phyloP scores from a whole-genome alignment of 192 early-diverging fungal species.

The Backusella psychrophila region DNA sequence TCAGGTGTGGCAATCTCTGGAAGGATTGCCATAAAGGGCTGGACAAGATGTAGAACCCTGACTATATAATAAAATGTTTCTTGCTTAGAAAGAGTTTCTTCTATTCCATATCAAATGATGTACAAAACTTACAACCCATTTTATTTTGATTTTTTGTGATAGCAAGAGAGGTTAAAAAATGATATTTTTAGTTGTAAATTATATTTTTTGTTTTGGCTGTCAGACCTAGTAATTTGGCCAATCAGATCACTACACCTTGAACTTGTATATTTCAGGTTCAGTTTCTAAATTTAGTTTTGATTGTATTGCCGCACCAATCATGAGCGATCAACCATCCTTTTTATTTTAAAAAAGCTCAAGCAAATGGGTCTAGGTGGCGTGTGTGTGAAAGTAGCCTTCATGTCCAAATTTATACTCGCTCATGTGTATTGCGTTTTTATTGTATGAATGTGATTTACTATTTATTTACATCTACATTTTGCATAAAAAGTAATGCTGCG shows the following conservation, averaged over 20 bases:
- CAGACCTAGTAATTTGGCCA: neutral
- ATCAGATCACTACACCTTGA: slow-evolving; percentile 6
- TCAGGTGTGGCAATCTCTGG: slow-evolving; percentile 97
- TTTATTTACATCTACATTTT: too few relatives aligned
- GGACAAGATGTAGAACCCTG: slow-evolving; percentile 92
- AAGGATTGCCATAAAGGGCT: slow-evolving; percentile 97
- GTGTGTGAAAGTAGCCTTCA: too few relatives aligned
- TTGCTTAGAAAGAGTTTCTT: neutral
- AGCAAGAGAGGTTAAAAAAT: neutral
- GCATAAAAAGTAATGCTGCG: too few relatives aligned
- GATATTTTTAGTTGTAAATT: neutral
- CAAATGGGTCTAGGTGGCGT: too few relatives aligned
- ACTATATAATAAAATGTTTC: slow-evolving; percentile 47
- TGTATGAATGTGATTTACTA: too few relatives aligned
- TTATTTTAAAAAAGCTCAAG: neutral
- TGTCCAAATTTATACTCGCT: too few relatives aligned
- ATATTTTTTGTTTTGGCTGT: neutral
- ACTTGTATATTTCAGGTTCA: neutral
- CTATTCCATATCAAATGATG: neutral
- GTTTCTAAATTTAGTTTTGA: neutral
- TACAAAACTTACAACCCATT: slow-evolving; percentile 7
- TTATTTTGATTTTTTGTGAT: neutral
- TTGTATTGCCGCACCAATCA: neutral
- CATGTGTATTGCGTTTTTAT: too few relatives aligned
- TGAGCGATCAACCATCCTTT: too few relatives aligned